Percentiles rank a stretch among this genome's conserved stretches.
Evolutionary conservation across 2,329 filamentous ascomycete genomes (phyloP).

Genomic region (Botryotinia narcissicola): DNA sequence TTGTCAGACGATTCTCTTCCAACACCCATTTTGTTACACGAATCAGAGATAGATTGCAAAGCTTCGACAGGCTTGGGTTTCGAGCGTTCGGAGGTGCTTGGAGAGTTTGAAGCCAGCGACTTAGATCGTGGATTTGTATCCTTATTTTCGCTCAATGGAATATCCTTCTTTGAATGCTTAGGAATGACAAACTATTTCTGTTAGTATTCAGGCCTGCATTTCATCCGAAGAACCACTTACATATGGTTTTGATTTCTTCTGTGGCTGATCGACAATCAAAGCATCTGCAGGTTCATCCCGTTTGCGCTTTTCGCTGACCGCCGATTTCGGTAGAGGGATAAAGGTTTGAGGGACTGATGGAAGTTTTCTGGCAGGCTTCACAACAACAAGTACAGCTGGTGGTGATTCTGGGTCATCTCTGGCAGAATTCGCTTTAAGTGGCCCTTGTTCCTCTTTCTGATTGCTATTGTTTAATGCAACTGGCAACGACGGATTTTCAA

Average conservation of each 20-base stretch:
- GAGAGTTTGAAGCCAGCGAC: neutral
- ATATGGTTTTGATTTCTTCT: conserved; percentile 3
- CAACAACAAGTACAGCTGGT: neutral
- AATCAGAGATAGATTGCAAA: neutral
- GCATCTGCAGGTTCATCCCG: neutral
- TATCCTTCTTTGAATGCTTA: neutral
- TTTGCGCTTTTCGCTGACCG: conserved; percentile 9
- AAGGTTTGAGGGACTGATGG: neutral
- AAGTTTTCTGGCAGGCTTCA: neutral
- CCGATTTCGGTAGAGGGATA: too few species aligned
- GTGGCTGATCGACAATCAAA: too few species aligned
- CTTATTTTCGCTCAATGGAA: too few species aligned
- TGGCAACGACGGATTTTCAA: too few species aligned
- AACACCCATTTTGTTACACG: neutral
- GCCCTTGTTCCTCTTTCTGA: neutral
- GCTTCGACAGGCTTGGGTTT: neutral
- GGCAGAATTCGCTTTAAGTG: neutral
- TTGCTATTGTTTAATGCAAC: neutral
- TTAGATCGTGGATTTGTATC: neutral
- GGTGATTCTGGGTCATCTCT: neutral
- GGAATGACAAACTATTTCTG: neutral
- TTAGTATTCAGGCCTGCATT: neutral
- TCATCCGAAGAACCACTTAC: neutral
- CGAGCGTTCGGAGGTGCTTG: neutral
- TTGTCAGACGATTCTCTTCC: neutral